Evolutionary conservation across 352 stramenopile species (phyloP), one percentile per base, ranked within the genome.

Genomic region (Pythium periplocum): DNA sequence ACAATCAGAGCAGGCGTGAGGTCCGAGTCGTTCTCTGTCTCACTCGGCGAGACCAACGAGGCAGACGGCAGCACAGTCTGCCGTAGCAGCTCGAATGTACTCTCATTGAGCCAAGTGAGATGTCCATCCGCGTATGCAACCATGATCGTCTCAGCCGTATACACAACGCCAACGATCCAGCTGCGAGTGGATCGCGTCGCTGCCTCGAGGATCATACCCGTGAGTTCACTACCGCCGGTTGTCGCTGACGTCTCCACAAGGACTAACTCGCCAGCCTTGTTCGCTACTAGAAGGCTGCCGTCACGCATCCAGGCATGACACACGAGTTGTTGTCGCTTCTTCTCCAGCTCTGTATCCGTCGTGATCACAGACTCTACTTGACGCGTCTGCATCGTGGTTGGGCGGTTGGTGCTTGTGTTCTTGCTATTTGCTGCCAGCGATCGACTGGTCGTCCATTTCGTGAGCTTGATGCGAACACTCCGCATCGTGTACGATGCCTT

Each of bases 241-340:
- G 70, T 63, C 5, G 48, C 53, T 0, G 30, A 38, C 3, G 55
- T 63, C 51, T 88, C 78, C 1, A 92, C 57, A 4, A 86, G 47
- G 4, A 83, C 52, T 7, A 92, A 52, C 35, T 92, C 75, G 0
- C 81, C 78, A 0, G 67, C 69, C 35, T 62, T 57, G 53, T 86
- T 90, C 2, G 71, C 66, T 33, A 79, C 66, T 0, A 86, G 59
- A 40, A 88, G 39, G 3, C 58, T 62, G 41, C 69, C 70, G 1
- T 71, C 57, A 30, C 69, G 76, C 34, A 77, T 67, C 81, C 81
- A 90, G 12, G 73, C 66, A 37, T 89, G 78, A 43, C 76, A 80
- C 39, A 73, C 48, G 34, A 78, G 75, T 41, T 82, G 72, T 1
- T 44, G 36, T 5, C 76, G 70, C 36, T 68, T 78, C 46, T 84